Evolutionary conservation across 2,329 filamentous ascomycete species (phyloP).

Genomic region (Amphichorda felina): DNA sequence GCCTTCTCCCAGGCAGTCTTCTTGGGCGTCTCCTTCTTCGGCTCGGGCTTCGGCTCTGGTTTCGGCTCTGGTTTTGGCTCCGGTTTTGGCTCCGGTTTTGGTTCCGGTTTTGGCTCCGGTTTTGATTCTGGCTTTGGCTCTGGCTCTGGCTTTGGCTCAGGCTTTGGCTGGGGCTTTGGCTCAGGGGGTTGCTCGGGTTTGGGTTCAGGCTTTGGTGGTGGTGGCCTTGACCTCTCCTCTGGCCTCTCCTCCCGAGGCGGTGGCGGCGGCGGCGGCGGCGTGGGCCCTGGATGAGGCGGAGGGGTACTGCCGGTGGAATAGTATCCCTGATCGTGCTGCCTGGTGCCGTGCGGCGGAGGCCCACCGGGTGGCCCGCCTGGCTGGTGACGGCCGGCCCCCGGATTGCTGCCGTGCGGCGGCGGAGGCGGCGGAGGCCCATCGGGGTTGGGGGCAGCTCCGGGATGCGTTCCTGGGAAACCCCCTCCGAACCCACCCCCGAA

Average conservation of each 20-base stretch:
- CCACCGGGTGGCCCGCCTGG: conserved; percentile 2
- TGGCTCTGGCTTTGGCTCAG: conserved; percentile 5
- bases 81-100: conserved; percentile 9
- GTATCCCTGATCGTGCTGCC: not conserved
- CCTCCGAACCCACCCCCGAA: conserved; percentile 1
- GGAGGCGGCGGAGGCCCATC: conserved; percentile 19
- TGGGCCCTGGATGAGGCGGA: not conserved
- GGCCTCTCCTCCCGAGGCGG: conserved; percentile 10
- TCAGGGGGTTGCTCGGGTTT: conserved; percentile 5
- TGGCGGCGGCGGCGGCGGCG: conserved; percentile 11
- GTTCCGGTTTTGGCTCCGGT: conserved; percentile 8
- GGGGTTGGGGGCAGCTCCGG: conserved; percentile 19
- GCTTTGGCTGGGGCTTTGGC: conserved; percentile 5
- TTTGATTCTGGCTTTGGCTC: conserved; percentile 7
- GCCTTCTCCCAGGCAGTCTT: conserved; percentile 12
- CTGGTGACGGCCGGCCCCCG: conserved; percentile 4
- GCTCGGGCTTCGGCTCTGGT: conserved; percentile 8
- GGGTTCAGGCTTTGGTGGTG: conserved; percentile 4
- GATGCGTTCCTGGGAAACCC: conserved; percentile 8
- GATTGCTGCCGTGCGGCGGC: conserved; percentile 10
- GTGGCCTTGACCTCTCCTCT: no score
- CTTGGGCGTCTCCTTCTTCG: conserved; percentile 5
- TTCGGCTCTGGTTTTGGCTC: conserved; percentile 8
- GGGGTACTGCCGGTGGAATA: not conserved
- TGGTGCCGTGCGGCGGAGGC: conserved; percentile 4